A percentile compares a stretch with the other conserved stretches of the same genome.
Conservation (phyloP, 768 basidiomycete genomes). For the Thelephora aurantiotincta region DNA sequence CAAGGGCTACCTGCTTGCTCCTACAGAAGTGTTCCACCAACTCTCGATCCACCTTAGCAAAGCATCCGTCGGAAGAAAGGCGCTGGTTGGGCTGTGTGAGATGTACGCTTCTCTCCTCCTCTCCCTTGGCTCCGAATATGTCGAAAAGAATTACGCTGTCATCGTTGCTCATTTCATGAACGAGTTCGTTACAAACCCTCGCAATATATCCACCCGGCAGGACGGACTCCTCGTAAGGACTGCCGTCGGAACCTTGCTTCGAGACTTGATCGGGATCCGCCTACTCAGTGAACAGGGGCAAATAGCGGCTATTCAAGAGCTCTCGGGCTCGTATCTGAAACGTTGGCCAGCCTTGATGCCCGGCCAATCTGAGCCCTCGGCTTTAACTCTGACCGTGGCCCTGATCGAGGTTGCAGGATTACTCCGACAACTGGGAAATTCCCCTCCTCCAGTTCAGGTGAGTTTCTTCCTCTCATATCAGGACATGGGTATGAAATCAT, state of each 20-base stretch:
- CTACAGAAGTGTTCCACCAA: constrained; percentile 69
- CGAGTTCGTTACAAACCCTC: constrained; percentile 55
- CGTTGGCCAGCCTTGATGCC: constrained; percentile 92
- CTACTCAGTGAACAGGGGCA: constrained; percentile 92
- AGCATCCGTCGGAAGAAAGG: constrained; percentile 46
- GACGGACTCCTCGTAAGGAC: constrained; percentile 63
- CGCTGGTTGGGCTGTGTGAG: constrained; percentile 77
- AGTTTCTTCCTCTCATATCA: constrained; percentile 4
- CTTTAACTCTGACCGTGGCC: constrained; percentile 56
- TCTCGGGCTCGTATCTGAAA: constrained; percentile 70
- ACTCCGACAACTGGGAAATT: constrained; percentile 81
- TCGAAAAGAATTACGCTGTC: constrained; percentile 71
- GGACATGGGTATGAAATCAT: background rate
- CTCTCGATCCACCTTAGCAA: constrained; percentile 78
- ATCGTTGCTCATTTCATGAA: constrained; percentile 67
- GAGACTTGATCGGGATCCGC: constrained; percentile 78
- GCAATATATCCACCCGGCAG: constrained; percentile 44
- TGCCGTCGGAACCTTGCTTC: constrained; percentile 60
- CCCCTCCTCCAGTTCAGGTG: constrained; percentile 79
- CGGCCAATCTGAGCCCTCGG: constrained; percentile 56
- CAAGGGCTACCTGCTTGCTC: constrained; percentile 55
- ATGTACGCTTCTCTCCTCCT: constrained; percentile 71
- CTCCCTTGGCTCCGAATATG: constrained; percentile 60
- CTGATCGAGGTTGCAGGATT: constrained; percentile 78
- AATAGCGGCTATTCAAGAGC: constrained; percentile 79